Evolutionary conservation across 2,329 filamentous ascomycete genomes (phyloP), one percentile per base, ranked within the genome.

Genomic region (Trichophyton schoenleinii): DNA sequence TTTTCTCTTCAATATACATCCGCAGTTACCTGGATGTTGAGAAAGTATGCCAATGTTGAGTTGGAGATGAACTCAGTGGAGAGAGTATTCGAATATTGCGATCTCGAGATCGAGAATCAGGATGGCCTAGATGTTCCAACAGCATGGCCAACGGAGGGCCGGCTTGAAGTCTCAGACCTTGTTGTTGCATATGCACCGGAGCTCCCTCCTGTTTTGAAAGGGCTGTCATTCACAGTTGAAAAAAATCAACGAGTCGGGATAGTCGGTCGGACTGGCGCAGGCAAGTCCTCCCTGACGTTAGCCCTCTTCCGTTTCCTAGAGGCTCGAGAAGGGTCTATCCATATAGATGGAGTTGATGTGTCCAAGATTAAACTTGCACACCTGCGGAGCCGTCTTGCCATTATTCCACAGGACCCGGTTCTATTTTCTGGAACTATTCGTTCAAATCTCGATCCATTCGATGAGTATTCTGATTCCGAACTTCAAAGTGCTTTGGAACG

Each of bases 381-480:
- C 61, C 77, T 94, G 9, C 82, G 89, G 25, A 86, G 83, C n/a
- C 80, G 87, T 0, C 74, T 94, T 0, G 87, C 87, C 42, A 91
- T 94, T 66, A 92, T 94, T 60, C 88, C 89, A 0, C 87, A 91
- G 74, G 88, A 92, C 66, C 88, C 89, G 0, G 87, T 91, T 0
- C 79, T 94, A 5, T 92, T 94, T 74, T 88, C 86, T 0, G 89
- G 89, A 22, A 91, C 88, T 0, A 77, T 94, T 20, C 81, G 88
- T 48, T 84, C 80, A 49, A 92, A 92, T 68, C 79, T 94, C 3
- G 89, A 94, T 68, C 86, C 88, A 0, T 91, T 91, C 67, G 79
- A 86, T 60, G 78, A 87, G 63, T 83, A 89, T 68, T 81, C 78
- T 1, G 88, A 92, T 65, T 77, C 75, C 0, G 85, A 88, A 67